These are phyloP conservation scores for Boletus speciosus DNA, from an alignment of 768 basidiomycete species.

Conservation along the genomic window DNA sequence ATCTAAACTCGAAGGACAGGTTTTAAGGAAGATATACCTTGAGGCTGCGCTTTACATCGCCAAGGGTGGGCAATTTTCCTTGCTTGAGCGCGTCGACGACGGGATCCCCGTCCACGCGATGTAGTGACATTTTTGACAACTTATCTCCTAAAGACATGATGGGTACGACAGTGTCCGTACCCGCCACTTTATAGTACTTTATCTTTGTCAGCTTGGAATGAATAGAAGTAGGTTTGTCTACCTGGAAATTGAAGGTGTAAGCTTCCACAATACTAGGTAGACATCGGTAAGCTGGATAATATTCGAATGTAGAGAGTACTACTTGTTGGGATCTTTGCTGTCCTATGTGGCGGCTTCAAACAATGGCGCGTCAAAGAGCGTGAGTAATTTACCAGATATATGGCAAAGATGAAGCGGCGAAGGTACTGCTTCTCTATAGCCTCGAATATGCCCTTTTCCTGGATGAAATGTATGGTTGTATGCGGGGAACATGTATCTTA, in stretches of 20 bases:
- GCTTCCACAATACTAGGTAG: conserved; percentile 72
- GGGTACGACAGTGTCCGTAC: conserved; percentile 56
- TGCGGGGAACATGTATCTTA: conserved; percentile 4
- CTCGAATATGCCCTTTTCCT: conserved; percentile 88
- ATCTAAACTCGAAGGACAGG: not conserved
- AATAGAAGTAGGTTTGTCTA: conserved; percentile 24
- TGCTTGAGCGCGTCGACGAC: conserved; percentile 53
- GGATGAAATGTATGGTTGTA: conserved; percentile 3
- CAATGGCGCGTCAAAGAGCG: not conserved
- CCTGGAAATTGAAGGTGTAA: conserved; percentile 85
- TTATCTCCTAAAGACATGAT: conserved; percentile 71
- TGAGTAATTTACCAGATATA: conserved; percentile 62
- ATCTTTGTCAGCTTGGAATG: conserved; percentile 2
- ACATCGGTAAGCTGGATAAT: conserved; percentile 11
- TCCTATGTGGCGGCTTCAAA: conserved; percentile 48
- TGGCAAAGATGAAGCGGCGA: conserved; percentile 79
- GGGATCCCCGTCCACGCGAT: conserved; percentile 47
- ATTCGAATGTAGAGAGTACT: conserved; percentile 18
- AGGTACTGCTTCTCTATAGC: conserved; percentile 83
- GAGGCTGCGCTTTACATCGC: conserved; percentile 78
- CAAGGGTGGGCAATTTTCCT: conserved; percentile 67
- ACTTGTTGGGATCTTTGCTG: conserved; percentile 82
- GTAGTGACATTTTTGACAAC: conserved; percentile 48
- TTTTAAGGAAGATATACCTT: conserved; percentile 45
- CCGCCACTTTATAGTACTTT: conserved; percentile 69